phyloP scores from a whole-genome alignment of 352 stramenopile genomes.

The Phytopythium chamaehyphon region DNA sequence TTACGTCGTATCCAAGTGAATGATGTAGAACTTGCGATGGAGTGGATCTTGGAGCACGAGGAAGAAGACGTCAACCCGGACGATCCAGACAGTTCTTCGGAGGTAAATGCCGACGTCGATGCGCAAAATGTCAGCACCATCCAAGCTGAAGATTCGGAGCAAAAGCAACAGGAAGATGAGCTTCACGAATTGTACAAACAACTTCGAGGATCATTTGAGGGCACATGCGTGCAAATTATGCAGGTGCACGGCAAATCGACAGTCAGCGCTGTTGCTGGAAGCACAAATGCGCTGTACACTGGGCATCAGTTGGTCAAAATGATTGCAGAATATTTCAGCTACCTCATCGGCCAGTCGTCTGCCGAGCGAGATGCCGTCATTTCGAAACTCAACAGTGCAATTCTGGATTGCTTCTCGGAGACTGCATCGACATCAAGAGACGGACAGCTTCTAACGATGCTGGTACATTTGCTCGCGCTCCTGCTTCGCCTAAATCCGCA shows the following conservation, averaged over 20 bases:
- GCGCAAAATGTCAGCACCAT: slow-evolving; percentile 10
- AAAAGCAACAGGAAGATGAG: slow-evolving; percentile 38
- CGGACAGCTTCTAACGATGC: slow-evolving; percentile 35
- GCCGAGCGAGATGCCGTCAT: slow-evolving; percentile 56
- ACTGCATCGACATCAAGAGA: slow-evolving; percentile 6
- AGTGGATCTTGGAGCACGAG: slow-evolving; percentile 92
- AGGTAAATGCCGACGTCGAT: not conserved
- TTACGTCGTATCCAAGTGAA: slow-evolving; percentile 89
- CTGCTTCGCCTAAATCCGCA: slow-evolving; percentile 56
- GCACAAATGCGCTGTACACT: slow-evolving; percentile 16
- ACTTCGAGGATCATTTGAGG: slow-evolving; percentile 59
- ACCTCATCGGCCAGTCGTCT: slow-evolving; percentile 49
- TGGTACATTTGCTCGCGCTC: slow-evolving; percentile 66
- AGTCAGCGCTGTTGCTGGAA: not conserved
- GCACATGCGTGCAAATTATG: slow-evolving; percentile 62
- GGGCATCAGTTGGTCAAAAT: slow-evolving; percentile 50
- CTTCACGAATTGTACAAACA: slow-evolving; percentile 48
- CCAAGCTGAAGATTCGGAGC: slow-evolving; percentile 16
- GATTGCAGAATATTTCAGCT: slow-evolving; percentile 66
- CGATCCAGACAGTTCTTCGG: slow-evolving; percentile 6
- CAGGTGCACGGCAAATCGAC: slow-evolving; percentile 24
- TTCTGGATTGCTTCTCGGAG: slow-evolving; percentile 40
- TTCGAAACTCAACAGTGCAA: slow-evolving; percentile 36
- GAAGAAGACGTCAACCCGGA: slow-evolving; percentile 23
- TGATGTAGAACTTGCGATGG: slow-evolving; percentile 94